Base-by-base conservation (phyloP, 805 yeast species). In the Ogataea pini region DNA sequence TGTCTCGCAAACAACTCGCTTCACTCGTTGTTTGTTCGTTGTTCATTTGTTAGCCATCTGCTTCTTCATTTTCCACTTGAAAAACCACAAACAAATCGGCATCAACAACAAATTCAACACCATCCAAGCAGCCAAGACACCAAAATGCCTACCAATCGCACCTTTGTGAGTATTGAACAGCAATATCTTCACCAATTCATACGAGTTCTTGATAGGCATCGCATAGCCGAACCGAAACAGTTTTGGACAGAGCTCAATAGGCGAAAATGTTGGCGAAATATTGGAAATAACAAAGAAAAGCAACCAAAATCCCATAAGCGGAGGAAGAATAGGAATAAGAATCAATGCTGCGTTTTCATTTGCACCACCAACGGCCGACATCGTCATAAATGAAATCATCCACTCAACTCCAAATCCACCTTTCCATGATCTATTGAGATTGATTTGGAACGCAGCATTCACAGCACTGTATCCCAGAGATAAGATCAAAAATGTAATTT, bases 341-440 rank as follows among this genome's bases (percentile, higher is more conserved):
- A 85, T 27, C 63, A 81, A 61, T 0, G 82, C 81, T 56, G 77
- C 68, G 52, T 83, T 79, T 65, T 87, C 94, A 60, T 83, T 85
- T 25, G 85, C 82, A 37, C 85, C 79, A 49, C 95, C 95, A 29
- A 86, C 85, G 0, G 91, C 88, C 52, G 81, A 69, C 88, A 87
- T 82, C 6, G 88, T 77, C 42, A 87, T 56, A 62, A 71, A 87
- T 6, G 82, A 74, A 28, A 81, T 56, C 79, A 84, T 75, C 95
- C 95, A 88, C 52, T 77, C 78, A 1, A 86, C 82, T 33, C 87
- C 75, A 64, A 86, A 86, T 0, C 95, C 95, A 7, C 82, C 79
- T 25, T 66, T 72, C 69, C 80, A 86, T 0, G 87, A 68, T 2
- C 46, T 58, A 12, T 78, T 73, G 61, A 83, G 77, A 56, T 80